Evolutionary conservation across 306 rosid species (phyloP), one percentile per base, ranked within the genome.

Genomic region (Casuarina equisetifolia): DNA sequence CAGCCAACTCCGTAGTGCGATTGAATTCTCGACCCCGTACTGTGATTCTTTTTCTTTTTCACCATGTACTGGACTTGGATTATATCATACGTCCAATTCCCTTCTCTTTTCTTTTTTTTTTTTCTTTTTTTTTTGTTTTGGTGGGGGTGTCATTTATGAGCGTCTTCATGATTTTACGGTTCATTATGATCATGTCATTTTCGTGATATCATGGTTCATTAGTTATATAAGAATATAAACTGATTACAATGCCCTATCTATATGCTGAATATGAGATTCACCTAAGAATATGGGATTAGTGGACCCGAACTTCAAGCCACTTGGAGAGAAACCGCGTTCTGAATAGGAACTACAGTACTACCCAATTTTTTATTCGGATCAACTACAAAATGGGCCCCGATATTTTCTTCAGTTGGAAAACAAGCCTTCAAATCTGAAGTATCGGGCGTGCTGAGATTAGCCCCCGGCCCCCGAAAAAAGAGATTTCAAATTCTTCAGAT

Each of bases 281-380:
- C 25, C 50, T 39, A 3, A 2, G 8, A 66, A 40, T 8, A 6
- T 40, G 35, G 71, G 71, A 66, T 66, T 40, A 42, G 71, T 40
- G 71, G 71, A 59, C 70, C 81, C 68, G 73, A 64, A 17, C 12
- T 53, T 6, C 57, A 53, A 76, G 85, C 83, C 90, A 90, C 90
- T 83, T 84, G 82, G 59, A 79, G 59, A 5, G 77, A 90, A 90
- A 88, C 83, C 94, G 92, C 92, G 94, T 90, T 39, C 75, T 36
- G 6, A 77, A 88, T 85, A 88, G 85, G 75, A 54, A 50, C 44
- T 13, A 66, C 71, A 69, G 57, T 76, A 78, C 82, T 73, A 71
- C 84, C 69, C 12, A 53, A 70, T 76, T 75, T 53, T 39, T 78
- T 83, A 51, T 66, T 77, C 84, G 78, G 74, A 78, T 58, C 40